Percentiles rank a stretch among this genome's conserved stretches.
These are phyloP conservation scores for Rhizopogon vinicolor DNA, from an alignment of 768 basidiomycete species.

Conservation along the genomic window DNA sequence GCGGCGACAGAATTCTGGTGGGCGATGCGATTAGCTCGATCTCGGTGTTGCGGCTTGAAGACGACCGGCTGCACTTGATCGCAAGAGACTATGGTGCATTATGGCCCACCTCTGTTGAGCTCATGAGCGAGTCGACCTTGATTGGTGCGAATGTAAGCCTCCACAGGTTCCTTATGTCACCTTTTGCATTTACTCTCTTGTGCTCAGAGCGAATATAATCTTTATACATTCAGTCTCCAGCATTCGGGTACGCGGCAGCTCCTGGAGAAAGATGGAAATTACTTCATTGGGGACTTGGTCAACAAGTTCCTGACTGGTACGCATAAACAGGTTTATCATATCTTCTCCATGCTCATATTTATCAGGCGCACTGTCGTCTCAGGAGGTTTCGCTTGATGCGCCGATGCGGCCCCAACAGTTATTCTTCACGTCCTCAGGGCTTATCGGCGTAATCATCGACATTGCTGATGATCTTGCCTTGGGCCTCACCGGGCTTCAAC, in stretches of 20 bases:
- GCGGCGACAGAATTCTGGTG: slow-evolving; percentile 52
- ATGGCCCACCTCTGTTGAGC: slow-evolving; percentile 67
- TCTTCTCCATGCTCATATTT: slow-evolving; percentile 1
- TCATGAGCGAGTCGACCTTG: slow-evolving; percentile 47
- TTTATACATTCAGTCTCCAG: slow-evolving; percentile 58
- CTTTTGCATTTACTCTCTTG: slow-evolving; percentile 6
- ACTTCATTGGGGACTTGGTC: slow-evolving; percentile 72
- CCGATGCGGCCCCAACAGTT: slow-evolving; percentile 54
- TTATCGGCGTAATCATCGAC: slow-evolving; percentile 70
- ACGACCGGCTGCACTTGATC: slow-evolving; percentile 42
- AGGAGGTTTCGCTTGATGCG: slow-evolving; percentile 37
- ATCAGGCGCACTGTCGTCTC: slow-evolving; percentile 51
- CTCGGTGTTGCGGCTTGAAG: slow-evolving; percentile 54
- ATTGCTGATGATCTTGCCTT: slow-evolving; percentile 50
- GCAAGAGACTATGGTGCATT: slow-evolving; percentile 75
- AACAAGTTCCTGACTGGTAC: slow-evolving; percentile 70
- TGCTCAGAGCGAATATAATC: slow-evolving; percentile 59
- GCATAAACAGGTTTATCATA: slow-evolving; percentile 2
- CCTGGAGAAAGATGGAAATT: slow-evolving; percentile 65
- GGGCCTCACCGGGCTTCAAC: slow-evolving; percentile 64
- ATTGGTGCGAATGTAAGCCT: slow-evolving; percentile 72
- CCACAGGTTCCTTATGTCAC: slow-evolving; percentile 4
- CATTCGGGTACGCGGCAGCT: slow-evolving; percentile 34
- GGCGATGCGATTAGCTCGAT: slow-evolving; percentile 82
- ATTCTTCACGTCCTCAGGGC: slow-evolving; percentile 75